A percentile compares a stretch with the other conserved stretches of the same genome.
These are phyloP conservation scores for Vitis hybrid DNA, from an alignment of 177 flowering plant species.

Conservation along the genomic window DNA sequence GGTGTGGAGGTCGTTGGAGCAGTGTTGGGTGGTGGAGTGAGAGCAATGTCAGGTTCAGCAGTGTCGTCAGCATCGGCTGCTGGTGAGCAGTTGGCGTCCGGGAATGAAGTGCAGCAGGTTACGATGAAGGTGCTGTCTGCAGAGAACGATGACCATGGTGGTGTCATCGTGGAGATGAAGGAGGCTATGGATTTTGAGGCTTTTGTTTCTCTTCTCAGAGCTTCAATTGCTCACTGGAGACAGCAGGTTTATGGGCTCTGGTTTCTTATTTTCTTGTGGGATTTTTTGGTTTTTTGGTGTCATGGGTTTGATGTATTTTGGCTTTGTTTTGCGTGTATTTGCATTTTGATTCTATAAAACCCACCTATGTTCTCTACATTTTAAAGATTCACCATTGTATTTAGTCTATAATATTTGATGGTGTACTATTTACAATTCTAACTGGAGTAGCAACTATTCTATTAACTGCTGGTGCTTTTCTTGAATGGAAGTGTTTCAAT, in stretches of 20 bases:
- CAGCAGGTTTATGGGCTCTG: slow-evolving; percentile 26
- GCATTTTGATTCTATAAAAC: no score
- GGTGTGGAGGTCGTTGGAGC: slow-evolving; percentile 3
- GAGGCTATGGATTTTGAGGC: slow-evolving; percentile 34
- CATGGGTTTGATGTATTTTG: neutral
- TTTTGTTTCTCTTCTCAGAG: slow-evolving; percentile 34
- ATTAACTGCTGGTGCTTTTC: no score
- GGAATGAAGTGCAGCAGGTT: slow-evolving; percentile 4
- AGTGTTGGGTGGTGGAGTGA: neutral
- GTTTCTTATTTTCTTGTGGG: neutral
- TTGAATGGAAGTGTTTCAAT: no score
- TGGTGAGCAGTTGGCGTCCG: neutral
- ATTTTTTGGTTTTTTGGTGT: neutral
- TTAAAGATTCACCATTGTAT: no score
- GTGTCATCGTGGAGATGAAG: slow-evolving; percentile 43
- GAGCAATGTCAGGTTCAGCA: slow-evolving; percentile 10
- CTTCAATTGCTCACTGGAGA: slow-evolving; percentile 44
- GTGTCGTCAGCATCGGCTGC: neutral
- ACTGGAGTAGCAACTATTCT: no score
- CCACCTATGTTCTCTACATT: no score
- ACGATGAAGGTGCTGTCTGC: slow-evolving; percentile 12
- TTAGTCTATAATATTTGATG: no score
- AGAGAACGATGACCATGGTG: slow-evolving; percentile 40
- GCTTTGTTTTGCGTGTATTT: no score
- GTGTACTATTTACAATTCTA: no score